Conservation (phyloP, 345 rosid species). For the Populus alba region DNA sequence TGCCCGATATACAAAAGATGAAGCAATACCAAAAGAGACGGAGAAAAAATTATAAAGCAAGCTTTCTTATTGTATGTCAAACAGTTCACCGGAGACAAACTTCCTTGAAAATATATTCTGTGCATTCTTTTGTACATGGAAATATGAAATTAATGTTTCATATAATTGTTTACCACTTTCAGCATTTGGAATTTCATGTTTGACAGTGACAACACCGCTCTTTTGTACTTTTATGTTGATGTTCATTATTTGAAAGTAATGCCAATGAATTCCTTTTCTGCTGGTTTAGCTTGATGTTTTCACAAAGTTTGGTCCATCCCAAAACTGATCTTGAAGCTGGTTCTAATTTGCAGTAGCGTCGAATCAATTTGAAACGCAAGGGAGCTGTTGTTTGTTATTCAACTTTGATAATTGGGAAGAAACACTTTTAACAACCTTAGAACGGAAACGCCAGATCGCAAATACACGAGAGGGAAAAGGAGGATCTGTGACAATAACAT, state of each 20-base stretch:
- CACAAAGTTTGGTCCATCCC: background rate
- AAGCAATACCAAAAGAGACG: background rate
- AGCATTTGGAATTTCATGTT: constrained; percentile 9
- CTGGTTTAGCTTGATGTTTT: background rate
- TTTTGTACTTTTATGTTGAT: background rate
- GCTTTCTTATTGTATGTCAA: constrained; percentile 7
- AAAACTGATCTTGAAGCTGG: background rate
- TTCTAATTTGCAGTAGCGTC: background rate
- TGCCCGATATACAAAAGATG: background rate
- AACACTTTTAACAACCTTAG: background rate
- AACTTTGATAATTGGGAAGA: background rate
- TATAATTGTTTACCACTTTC: constrained; percentile 4
- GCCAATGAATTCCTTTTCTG: background rate
- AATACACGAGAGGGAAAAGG: no score
- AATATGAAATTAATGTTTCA: constrained; percentile 16
- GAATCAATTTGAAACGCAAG: background rate
- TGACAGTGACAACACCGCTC: background rate
- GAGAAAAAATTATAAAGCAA: background rate
- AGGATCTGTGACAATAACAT: no score
- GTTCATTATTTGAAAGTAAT: no score
- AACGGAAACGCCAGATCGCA: no score
- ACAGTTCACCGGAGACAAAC: background rate
- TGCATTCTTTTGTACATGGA: constrained; percentile 67
- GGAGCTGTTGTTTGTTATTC: background rate
- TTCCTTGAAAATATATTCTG: constrained; percentile 20